Percentiles rank a stretch among this genome's conserved stretches.
phyloP scores from a whole-genome alignment of 495 filamentous ascomycete species.

The Aspergillus heteromorphus region DNA sequence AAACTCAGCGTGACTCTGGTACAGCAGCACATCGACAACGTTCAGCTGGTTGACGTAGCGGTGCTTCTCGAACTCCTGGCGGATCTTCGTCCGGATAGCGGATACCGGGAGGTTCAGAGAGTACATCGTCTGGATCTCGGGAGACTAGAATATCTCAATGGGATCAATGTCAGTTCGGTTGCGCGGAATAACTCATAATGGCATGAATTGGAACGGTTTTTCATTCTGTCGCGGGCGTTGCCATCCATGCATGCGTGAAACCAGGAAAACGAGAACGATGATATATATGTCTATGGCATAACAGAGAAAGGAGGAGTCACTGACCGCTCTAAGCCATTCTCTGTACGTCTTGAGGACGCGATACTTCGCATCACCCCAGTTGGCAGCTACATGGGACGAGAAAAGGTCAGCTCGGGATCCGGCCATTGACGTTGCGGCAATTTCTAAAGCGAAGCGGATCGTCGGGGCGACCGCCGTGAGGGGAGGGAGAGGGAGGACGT shows the following conservation, averaged over 20 bases:
- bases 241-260: too few species aligned
- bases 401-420: slow-evolving; percentile 23
- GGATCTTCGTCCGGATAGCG: slow-evolving; percentile 83
- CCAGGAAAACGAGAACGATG: too few species aligned
- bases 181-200: too few species aligned
- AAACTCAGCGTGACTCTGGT: slow-evolving; percentile 83
- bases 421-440: slow-evolving; percentile 26
- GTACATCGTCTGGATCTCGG: slow-evolving; percentile 96
- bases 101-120: slow-evolving; percentile 83
- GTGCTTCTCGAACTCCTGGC: slow-evolving; percentile 96
- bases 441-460: slow-evolving; percentile 20
- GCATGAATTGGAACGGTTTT: too few species aligned
- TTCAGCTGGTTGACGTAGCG: slow-evolving; percentile 84
- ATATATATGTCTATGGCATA: too few species aligned
- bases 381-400: slow-evolving; percentile 55
- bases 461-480: too few species aligned
- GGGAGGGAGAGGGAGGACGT: slow-evolving; percentile 34
- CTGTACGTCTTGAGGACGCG: slow-evolving; percentile 83
- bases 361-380: slow-evolving; percentile 76
- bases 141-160: slow-evolving; percentile 55
- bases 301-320: too few species aligned
- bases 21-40: slow-evolving; percentile 81
- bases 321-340: slow-evolving; percentile 89
- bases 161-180: slow-evolving; percentile 11
- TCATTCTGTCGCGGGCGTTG: neutral